Evolutionary conservation across 257 asterid genomes (phyloP), one percentile per base, ranked within the genome.

Genomic region (Linderniella brevidens): DNA sequence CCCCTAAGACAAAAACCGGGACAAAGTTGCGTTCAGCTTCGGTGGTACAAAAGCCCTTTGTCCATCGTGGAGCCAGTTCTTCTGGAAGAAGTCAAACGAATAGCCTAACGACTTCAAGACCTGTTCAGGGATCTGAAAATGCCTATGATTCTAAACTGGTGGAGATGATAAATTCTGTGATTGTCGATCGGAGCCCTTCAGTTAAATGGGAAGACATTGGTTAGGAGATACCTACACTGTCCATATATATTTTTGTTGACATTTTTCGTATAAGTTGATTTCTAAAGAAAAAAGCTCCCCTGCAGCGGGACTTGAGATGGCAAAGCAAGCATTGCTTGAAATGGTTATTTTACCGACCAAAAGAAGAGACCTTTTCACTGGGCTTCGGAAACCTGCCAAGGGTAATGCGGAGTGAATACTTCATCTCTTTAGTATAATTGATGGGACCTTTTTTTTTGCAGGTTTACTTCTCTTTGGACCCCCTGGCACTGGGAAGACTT

Each of bases 161-260:
- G 20, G 99, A 81, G 55, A 85, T 79, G 93, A 85, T 90, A 58
- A 90, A 85, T 59, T 79, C 94, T 41, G 76, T 81, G 67, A 90
- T 90, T 62, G 71, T 90, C 45, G 96, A 85, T 60, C 71, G 68
- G 50, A 78, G 92, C 65, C 93, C 94, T 52, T 81, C 99, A 46
- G 96, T 90, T 61, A 90, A 90, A 68, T 90, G 99, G 99, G 92
- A 85, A 57, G 99, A 85, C 68, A 90, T 90, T 50, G 99, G 99
- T 90, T 48, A 69, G 92, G 58, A 40, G 55, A 53, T 49, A 15
- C 60, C 45, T 52, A 25, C 32, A 25, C 32, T 25, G 32, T 25
- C 32, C 32, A 25, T 25, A 25, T 52, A 47, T 57, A 50, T 25
- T 41, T 39, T 50, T 58, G 53, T 50, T 55, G 32, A 29, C 42